Conservation (phyloP, 768 basidiomycete genomes). For the Hygrophoropsis aurantiaca region DNA sequence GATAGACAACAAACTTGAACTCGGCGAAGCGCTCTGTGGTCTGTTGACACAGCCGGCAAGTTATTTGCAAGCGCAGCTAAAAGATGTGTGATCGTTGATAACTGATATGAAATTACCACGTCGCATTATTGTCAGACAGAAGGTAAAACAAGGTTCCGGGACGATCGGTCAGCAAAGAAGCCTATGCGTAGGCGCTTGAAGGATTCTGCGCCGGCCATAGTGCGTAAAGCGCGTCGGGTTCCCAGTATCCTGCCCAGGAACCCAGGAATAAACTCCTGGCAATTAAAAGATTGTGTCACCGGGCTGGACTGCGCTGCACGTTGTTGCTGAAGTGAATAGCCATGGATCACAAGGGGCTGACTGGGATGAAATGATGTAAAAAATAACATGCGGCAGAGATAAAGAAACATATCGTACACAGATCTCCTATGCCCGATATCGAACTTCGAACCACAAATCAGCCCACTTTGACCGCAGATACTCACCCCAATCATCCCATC, state of each 20-base stretch:
- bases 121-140: neutral
- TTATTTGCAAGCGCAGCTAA: neutral
- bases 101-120: neutral
- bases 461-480: neutral
- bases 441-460: constrained; percentile 15
- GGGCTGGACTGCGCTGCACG: neutral
- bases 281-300: constrained; percentile 10
- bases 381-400: constrained; percentile 14
- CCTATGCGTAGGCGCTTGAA: constrained; percentile 14
- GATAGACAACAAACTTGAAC: constrained; percentile 14
- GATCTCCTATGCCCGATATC: constrained; percentile 11
- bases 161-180: constrained; percentile 15
- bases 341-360: constrained; percentile 2
- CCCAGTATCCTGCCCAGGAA: constrained; percentile 20
- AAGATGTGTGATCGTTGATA: neutral
- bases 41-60: neutral
- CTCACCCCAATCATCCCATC: constrained; percentile 12
- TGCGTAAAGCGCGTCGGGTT: constrained; percentile 18
- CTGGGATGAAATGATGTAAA: constrained; percentile 8
- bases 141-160: constrained; percentile 28
- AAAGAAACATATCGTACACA: constrained; percentile 14
- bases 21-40: neutral
- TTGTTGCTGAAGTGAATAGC: constrained; percentile 1
- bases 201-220: constrained; percentile 16
- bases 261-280: constrained; percentile 19